Percentiles rank a stretch among this genome's conserved stretches.
Conservation (phyloP, 495 filamentous ascomycete genomes). For the Podospora sp. region DNA sequence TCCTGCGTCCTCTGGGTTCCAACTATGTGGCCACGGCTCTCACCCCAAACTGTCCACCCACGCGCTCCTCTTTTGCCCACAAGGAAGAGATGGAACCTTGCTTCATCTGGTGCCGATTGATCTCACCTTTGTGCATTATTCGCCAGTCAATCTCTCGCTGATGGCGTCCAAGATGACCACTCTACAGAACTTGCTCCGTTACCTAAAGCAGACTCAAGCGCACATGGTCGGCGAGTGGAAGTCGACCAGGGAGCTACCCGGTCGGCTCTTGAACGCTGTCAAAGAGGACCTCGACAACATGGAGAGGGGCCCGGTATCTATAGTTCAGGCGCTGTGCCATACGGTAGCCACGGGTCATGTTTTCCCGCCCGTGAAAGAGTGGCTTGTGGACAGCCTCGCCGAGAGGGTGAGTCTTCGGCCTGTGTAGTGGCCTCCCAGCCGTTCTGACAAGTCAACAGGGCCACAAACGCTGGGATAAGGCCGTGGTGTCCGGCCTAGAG, state of each 20-base stretch:
- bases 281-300: conserved; percentile 61
- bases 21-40: conserved; percentile 65
- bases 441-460: conserved; percentile 57
- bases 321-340: conserved; percentile 81
- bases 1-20: conserved; percentile 23
- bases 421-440: background rate
- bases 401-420: conserved; percentile 65
- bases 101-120: conserved; percentile 76
- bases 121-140: conserved; percentile 76
- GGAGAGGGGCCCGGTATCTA: conserved; percentile 44
- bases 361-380: conserved; percentile 75
- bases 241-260: conserved; percentile 76
- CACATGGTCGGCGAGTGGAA: conserved; percentile 81
- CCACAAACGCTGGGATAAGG: conserved; percentile 94
- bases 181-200: conserved; percentile 80
- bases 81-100: conserved; percentile 30
- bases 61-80: conserved; percentile 60
- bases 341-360: conserved; percentile 84
- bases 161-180: conserved; percentile 85
- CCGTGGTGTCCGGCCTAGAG: conserved; percentile 73
- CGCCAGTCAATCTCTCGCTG: conserved; percentile 77
- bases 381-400: conserved; percentile 82
- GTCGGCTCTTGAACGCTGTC: conserved; percentile 72
- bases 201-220: conserved; percentile 73
- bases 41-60: conserved; percentile 78